phyloP scores from a whole-genome alignment of 192 early-diverging fungal genomes.

The Podila minutissima region DNA sequence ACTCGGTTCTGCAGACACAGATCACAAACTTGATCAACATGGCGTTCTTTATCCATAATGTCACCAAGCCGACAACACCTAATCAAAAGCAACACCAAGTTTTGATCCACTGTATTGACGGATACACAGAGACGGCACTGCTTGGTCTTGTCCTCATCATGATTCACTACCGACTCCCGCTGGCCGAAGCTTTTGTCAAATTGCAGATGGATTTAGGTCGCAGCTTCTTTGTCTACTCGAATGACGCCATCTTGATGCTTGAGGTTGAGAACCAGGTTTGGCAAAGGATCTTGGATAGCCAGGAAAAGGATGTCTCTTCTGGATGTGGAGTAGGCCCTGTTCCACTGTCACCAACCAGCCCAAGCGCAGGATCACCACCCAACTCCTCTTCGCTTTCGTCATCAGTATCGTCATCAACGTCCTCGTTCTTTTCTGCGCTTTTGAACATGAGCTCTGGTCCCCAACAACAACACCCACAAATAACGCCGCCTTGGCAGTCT shows the following conservation, averaged over 20 bases:
- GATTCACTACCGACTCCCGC: constrained; percentile 53
- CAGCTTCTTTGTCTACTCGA: constrained; percentile 68
- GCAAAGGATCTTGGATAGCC: constrained; percentile 14
- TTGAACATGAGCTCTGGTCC: constrained; percentile 15
- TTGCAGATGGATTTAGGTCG: constrained; percentile 56
- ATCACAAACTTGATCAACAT: constrained; percentile 34
- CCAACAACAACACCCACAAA: neutral
- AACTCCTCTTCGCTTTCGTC: constrained; percentile 20
- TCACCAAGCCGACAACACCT: constrained; percentile 9
- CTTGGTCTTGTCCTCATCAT: constrained; percentile 59
- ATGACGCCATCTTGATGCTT: constrained; percentile 56
- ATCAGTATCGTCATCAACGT: constrained; percentile 25
- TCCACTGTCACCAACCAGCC: neutral
- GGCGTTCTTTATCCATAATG: constrained; percentile 37
- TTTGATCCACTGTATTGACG: constrained; percentile 67
- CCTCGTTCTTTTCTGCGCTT: constrained; percentile 36
- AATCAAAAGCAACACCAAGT: constrained; percentile 33
- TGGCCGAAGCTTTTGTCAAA: constrained; percentile 63
- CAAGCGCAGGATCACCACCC: neutral
- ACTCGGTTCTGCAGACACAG: constrained; percentile 19
- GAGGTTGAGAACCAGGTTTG: constrained; percentile 55
- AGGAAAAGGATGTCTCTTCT: neutral
- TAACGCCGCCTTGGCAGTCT: neutral
- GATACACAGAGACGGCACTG: constrained; percentile 65
- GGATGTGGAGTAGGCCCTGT: neutral